Conservation (phyloP, 1,284 basidiomycete species). For the Ceratobasidium theobromae region DNA sequence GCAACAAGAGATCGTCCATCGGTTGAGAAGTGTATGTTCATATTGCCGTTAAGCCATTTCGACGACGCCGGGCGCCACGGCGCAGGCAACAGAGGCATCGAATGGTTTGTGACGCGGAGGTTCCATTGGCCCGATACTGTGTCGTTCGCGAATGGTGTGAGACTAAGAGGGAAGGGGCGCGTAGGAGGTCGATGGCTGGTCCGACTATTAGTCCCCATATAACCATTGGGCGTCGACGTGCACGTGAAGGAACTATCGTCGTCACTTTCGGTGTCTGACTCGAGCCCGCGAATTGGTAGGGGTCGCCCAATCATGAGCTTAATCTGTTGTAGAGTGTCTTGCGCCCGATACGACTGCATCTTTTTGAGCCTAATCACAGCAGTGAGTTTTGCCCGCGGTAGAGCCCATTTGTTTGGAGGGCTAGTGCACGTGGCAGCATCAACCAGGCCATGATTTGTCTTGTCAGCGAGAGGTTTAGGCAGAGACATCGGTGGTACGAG, state of each 20-base stretch:
- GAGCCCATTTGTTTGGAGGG: background rate
- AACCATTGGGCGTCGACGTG: background rate
- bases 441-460: background rate
- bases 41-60: conserved; percentile 24
- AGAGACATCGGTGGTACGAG: background rate
- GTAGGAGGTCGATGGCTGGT: background rate
- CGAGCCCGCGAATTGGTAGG: background rate
- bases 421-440: background rate
- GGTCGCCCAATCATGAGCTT: conserved; percentile 16
- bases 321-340: background rate
- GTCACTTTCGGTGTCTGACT: conserved; percentile 27
- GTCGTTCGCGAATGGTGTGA: background rate
- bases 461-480: background rate
- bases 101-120: conserved; percentile 4
- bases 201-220: background rate
- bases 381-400: conserved; percentile 6
- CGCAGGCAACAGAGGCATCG: conserved; percentile 5
- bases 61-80: conserved; percentile 19
- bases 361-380: background rate
- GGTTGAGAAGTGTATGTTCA: conserved; percentile 10
- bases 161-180: background rate
- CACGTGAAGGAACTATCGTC: background rate
- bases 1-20: background rate
- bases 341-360: background rate
- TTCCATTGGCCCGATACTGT: conserved; percentile 20